Base-by-base conservation (phyloP, 1,284 basidiomycete genomes). In the Trametes versicolor region DNA sequence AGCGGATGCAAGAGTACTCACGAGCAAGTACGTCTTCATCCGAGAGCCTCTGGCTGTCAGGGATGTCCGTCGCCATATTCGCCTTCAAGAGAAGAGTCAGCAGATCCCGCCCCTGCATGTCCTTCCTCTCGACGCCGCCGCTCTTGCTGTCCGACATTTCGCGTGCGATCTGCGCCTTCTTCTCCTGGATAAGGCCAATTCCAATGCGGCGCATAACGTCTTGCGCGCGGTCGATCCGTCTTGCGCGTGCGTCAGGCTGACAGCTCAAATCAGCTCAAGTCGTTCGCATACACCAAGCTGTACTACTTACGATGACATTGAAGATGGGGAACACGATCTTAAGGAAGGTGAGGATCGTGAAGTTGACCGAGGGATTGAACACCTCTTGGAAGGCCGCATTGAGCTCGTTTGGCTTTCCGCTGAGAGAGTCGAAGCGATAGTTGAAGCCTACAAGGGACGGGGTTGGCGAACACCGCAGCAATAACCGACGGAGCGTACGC, bases 1-100 rank as follows among this genome's bases (percentile, higher is more conserved):
- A n/a, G n/a, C 2, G 19, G 13, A 23, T 6, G 27, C 21, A 7
- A 36, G 12, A 51, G 4, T 7, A 51, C 75, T 80, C 80, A 80
- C 87, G 86, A 19, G 84, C 83, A n/a, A 85, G 69, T 0, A 88
- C 82, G 65, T 90, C 87, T 7, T 82, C 81, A 64, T 89, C 85
- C 9, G 81, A 78, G 70, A 89, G 74, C 45, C 77, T 73, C 70
- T 87, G 83, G 5, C 75, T 78, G 2, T 79, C 76, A 12, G 77
- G 75, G 2, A 84, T 72, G 54, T 84, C 81, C 9, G 76, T 71
- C 0, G 81, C 80, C 80, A 84, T 80, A 72, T 86, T 86, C n/a
- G 84, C 83, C 61, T 78, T 79, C 62, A 86, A 77, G 21, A 80
- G 67, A 10, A 78, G 68, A 1, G 73, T 78, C 41, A 79, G 72